phyloP scores from a whole-genome alignment of 2,329 filamentous ascomycete species.

The Fusarium sambucinum region DNA sequence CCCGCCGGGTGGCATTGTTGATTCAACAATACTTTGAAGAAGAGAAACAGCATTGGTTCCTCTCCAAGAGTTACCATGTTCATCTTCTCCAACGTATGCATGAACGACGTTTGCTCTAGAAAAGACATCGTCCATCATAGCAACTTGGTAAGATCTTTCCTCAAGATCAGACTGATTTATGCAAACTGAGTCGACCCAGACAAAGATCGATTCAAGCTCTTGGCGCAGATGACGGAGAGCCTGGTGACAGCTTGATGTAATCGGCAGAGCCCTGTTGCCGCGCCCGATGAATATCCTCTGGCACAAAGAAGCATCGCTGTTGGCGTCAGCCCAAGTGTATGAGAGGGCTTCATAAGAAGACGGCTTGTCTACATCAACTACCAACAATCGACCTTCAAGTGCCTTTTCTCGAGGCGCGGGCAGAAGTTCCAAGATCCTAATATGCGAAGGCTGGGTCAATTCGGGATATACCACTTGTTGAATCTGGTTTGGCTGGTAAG shows the following conservation, averaged over 20 bases:
- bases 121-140: slow-evolving; percentile 27
- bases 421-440: slow-evolving; percentile 23
- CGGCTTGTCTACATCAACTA: slow-evolving; percentile 6
- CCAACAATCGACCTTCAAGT: slow-evolving; percentile 20
- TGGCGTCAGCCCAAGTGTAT: slow-evolving; percentile 30
- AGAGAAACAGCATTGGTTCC: slow-evolving; percentile 3
- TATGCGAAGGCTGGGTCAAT: slow-evolving; percentile 2
- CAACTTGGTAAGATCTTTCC: slow-evolving; percentile 32
- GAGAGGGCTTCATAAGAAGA: slow-evolving; percentile 26
- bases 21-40: background rate
- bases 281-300: slow-evolving; percentile 27
- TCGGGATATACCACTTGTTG: slow-evolving; percentile 20
- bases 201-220: background rate
- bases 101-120: slow-evolving; percentile 20
- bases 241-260: slow-evolving; percentile 26
- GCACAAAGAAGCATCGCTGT: slow-evolving; percentile 19
- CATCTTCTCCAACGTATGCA: slow-evolving; percentile 23
- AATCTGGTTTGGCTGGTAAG: slow-evolving; percentile 8
- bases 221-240: slow-evolving; percentile 16
- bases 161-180: slow-evolving; percentile 24
- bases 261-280: slow-evolving; percentile 23
- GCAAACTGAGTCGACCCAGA: slow-evolving; percentile 34
- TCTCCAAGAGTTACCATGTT: background rate
- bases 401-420: slow-evolving; percentile 8
- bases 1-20: background rate